Percentiles rank a stretch among this genome's conserved stretches.
These are phyloP conservation scores for Starmerella vaccinii DNA, from an alignment of 805 yeast genomes.

Conservation along the genomic window DNA sequence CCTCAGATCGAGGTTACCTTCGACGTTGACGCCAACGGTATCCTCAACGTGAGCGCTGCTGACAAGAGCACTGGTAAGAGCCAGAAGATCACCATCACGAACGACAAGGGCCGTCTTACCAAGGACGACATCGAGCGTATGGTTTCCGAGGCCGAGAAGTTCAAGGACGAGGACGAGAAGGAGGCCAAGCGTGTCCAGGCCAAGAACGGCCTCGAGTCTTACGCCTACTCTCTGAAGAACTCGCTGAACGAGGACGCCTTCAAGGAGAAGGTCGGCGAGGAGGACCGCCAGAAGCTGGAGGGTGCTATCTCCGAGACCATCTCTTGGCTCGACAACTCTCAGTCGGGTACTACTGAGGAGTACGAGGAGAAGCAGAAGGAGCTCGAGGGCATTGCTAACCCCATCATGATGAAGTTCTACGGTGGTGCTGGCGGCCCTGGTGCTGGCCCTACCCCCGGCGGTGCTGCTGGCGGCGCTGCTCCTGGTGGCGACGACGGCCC, in stretches of 20 bases:
- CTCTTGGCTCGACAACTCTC: constrained; percentile 82
- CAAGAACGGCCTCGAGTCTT: constrained; percentile 92
- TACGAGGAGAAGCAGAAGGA: constrained; percentile 89
- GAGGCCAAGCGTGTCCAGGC: constrained; percentile 88
- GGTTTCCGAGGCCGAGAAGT: constrained; percentile 97
- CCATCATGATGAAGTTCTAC: constrained; percentile 94
- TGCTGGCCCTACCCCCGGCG: constrained; percentile 60
- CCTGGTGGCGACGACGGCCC: constrained; percentile 44
- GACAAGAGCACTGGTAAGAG: constrained; percentile 99
- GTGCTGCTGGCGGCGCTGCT: constrained; percentile 48
- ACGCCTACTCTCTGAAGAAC: constrained; percentile 86
- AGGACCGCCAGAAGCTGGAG: constrained; percentile 27
- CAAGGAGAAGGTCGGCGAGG: constrained; percentile 50
- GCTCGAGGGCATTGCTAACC: constrained; percentile 89
- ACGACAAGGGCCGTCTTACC: constrained; percentile 96
- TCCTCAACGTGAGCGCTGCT: constrained; percentile 87
- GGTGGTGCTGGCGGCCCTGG: constrained; percentile 70
- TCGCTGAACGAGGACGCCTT: constrained; percentile 62
- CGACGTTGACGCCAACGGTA: constrained; percentile 95
- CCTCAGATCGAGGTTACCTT: constrained; percentile 97
- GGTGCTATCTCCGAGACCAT: constrained; percentile 28
- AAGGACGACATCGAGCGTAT: constrained; percentile 96
- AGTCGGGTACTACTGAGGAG: constrained; percentile 88
- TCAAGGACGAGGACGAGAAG: constrained; percentile 90
- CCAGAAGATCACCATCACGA: constrained; percentile 93